Evolutionary conservation across 2,329 filamentous ascomycete genomes (phyloP).

Genomic region (Zymoseptoria ardabiliae): DNA sequence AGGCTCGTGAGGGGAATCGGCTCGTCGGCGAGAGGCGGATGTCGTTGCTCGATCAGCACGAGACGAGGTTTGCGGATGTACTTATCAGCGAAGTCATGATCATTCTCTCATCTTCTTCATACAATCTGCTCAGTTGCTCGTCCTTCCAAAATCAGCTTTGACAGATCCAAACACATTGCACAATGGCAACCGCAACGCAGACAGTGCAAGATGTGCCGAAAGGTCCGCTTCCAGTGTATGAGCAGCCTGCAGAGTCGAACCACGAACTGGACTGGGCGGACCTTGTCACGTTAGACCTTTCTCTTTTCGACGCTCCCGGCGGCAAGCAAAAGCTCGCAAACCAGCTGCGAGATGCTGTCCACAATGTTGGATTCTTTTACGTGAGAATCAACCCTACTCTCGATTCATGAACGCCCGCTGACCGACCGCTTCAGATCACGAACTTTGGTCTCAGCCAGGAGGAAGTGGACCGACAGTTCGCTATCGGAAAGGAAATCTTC

Average conservation of each 20-base stretch:
- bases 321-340: slow-evolving; percentile 49
- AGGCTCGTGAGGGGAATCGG: slow-evolving; percentile 4
- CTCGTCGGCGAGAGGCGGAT: background rate
- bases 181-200: slow-evolving; percentile 15
- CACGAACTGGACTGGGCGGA: slow-evolving; percentile 43
- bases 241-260: slow-evolving; percentile 17
- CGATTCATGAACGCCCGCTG: background rate
- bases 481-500: slow-evolving; percentile 54
- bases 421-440: slow-evolving; percentile 27
- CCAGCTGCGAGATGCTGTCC: slow-evolving; percentile 47
- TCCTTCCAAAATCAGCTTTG: background rate
- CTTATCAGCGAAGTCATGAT: background rate
- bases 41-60: background rate
- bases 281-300: slow-evolving; percentile 51
- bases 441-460: slow-evolving; percentile 57
- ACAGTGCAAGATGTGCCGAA: slow-evolving; percentile 12
- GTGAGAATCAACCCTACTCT: slow-evolving; percentile 27
- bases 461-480: slow-evolving; percentile 54
- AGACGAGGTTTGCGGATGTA: background rate
- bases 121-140: background rate
- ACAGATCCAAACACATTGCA: background rate
- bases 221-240: slow-evolving; percentile 11
- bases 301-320: slow-evolving; percentile 46
- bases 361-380: slow-evolving; percentile 53
- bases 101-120: background rate